A percentile compares a stretch with the other conserved stretches of the same genome.
Evolutionary conservation across 2,329 filamentous ascomycete genomes (phyloP).

Genomic region (Pseudocercospora fuligena): DNA sequence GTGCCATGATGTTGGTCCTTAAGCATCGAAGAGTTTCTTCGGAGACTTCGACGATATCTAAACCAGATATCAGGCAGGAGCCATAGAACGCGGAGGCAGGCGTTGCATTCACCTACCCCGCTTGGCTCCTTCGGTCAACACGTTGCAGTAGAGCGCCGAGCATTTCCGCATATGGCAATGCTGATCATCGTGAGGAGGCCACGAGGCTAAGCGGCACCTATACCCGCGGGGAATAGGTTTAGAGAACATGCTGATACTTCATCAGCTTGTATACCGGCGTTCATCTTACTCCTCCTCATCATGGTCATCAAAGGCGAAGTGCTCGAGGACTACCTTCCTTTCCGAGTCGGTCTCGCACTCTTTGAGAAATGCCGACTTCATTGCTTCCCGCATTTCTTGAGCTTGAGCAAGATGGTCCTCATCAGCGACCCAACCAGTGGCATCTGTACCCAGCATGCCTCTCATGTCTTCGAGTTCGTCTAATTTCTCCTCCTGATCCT

Average conservation of each 20-base stretch:
- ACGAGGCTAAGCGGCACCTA: no score
- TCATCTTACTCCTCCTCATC: neutral
- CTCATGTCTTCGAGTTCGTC: slow-evolving; percentile 17
- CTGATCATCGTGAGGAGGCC: no score
- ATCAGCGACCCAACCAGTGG: slow-evolving; percentile 3
- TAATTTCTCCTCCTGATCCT: slow-evolving; percentile 11
- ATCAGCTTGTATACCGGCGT: no score
- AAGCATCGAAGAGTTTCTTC: neutral
- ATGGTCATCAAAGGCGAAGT: neutral
- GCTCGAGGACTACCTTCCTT: neutral
- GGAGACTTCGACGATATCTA: neutral
- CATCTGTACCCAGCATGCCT: slow-evolving; percentile 13
- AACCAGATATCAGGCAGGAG: neutral
- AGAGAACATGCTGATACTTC: no score
- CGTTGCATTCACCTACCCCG: neutral
- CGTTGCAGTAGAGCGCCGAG: neutral
- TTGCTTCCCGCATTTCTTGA: neutral
- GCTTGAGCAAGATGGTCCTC: neutral
- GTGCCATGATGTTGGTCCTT: neutral
- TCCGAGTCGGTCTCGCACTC: neutral
- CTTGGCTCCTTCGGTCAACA: neutral
- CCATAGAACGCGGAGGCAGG: neutral
- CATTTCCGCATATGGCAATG: no score
- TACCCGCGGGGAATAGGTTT: no score
- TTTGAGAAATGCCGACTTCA: neutral